Evolutionary conservation across 805 yeast genomes (phyloP).

Genomic region (Teunomyces barrocoloradensis): DNA sequence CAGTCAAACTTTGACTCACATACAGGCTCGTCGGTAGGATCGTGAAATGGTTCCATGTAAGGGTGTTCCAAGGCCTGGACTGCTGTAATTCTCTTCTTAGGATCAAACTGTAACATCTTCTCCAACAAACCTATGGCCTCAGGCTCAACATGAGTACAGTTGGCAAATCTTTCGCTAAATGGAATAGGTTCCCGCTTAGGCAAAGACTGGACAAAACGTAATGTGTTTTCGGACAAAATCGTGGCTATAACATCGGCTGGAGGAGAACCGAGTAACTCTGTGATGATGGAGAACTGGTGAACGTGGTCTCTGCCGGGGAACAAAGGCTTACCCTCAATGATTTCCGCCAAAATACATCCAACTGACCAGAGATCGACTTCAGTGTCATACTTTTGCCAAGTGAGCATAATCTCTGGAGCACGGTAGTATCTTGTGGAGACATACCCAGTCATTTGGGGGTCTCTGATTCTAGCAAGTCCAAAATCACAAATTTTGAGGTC

Average conservation of each 20-base stretch:
- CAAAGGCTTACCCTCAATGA: constrained; percentile 95
- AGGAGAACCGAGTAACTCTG: constrained; percentile 94
- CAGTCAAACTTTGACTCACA: constrained; percentile 94
- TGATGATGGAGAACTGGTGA: constrained; percentile 94
- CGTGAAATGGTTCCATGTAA: constrained; percentile 92
- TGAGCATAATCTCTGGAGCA: constrained; percentile 97
- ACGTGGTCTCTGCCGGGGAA: constrained; percentile 99
- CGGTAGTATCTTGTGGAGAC: constrained; percentile 94
- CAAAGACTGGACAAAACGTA: constrained; percentile 88
- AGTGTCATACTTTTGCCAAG: constrained; percentile 96
- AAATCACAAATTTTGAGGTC: constrained; percentile 90
- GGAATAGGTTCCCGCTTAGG: constrained; percentile 95
- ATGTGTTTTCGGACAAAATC: constrained; percentile 91
- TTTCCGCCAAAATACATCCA: constrained; percentile 95
- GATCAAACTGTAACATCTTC: constrained; percentile 92
- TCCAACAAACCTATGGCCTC: constrained; percentile 86
- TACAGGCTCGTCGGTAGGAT: constrained; percentile 94
- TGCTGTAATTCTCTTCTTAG: constrained; percentile 90
- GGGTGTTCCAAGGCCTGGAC: constrained; percentile 87
- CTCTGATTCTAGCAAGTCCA: constrained; percentile 95
- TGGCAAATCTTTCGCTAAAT: constrained; percentile 73
- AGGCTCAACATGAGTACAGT: constrained; percentile 60
- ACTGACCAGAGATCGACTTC: constrained; percentile 99
- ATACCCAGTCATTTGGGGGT: constrained; percentile 98
- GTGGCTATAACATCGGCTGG: constrained; percentile 95